Percentiles rank a stretch among this genome's conserved stretches.
Conservation (phyloP, 2,329 filamentous ascomycete species). For the Cylindrodendrum hubeiense region DNA sequence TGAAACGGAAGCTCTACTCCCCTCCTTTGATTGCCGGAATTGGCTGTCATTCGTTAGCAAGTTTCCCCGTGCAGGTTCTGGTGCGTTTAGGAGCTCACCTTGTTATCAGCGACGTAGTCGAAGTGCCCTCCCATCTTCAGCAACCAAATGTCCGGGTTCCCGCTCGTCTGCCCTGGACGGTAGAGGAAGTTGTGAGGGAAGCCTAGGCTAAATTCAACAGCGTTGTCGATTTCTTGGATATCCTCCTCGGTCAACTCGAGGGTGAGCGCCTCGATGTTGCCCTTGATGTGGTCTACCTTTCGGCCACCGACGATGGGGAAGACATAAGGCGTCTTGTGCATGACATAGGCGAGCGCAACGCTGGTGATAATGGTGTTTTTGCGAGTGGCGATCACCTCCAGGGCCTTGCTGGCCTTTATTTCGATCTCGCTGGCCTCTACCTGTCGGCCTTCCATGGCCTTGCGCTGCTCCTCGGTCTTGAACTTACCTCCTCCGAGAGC, state of each 20-base stretch:
- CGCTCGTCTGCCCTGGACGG: constrained; percentile 51
- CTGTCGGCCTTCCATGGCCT: constrained; percentile 52
- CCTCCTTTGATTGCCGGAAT: constrained; percentile 55
- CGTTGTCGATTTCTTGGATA: constrained; percentile 74
- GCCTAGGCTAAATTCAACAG: constrained; percentile 72
- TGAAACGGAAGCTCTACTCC: constrained; percentile 56
- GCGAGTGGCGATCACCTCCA: constrained; percentile 63
- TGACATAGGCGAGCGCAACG: constrained; percentile 78
- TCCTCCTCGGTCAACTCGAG: constrained; percentile 72
- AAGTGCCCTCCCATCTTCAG: constrained; percentile 60
- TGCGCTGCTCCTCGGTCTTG: constrained; percentile 54
- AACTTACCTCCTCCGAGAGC: constrained; percentile 64
- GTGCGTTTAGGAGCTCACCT: constrained; percentile 46
- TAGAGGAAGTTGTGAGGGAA: constrained; percentile 75
- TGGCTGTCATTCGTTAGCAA: constrained; percentile 46
- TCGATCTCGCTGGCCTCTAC: constrained; percentile 64
- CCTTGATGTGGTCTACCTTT: constrained; percentile 76
- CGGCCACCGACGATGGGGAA: constrained; percentile 80
- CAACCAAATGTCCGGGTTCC: constrained; percentile 58
- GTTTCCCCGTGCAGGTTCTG: not conserved
- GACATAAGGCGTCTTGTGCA: constrained; percentile 78
- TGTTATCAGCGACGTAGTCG: constrained; percentile 61
- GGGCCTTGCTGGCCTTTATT: constrained; percentile 58
- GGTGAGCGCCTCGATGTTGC: constrained; percentile 76
- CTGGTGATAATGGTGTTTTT: constrained; percentile 59